Percentiles rank a stretch among this genome's conserved stretches.
These are phyloP conservation scores for Agaricus sinodeliciosus DNA, from an alignment of 768 basidiomycete genomes.

Conservation along the genomic window DNA sequence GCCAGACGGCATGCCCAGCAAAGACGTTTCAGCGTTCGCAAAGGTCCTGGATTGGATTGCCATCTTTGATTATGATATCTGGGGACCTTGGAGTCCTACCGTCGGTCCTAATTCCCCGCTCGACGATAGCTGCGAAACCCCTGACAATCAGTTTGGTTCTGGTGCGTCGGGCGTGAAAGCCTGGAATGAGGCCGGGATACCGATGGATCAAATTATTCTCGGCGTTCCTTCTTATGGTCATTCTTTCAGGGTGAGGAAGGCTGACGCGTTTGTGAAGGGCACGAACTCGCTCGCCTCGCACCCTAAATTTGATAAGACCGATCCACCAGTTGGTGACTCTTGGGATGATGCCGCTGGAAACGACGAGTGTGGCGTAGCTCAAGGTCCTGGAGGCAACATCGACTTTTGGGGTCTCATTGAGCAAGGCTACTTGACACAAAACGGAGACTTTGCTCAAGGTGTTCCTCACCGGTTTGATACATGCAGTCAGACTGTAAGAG, in stretches of 20 bases:
- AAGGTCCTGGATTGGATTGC: slow-evolving; percentile 49
- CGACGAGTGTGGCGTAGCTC: slow-evolving; percentile 52
- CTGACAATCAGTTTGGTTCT: slow-evolving; percentile 60
- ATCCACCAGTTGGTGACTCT: slow-evolving; percentile 50
- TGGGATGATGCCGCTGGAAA: slow-evolving; percentile 51
- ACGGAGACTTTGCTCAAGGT: slow-evolving; percentile 41
- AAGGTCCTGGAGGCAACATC: slow-evolving; percentile 44
- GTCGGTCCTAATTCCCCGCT: slow-evolving; percentile 88
- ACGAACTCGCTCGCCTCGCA: slow-evolving; percentile 38
- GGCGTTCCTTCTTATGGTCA: slow-evolving; percentile 85
- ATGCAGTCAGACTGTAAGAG: slow-evolving; percentile 68
- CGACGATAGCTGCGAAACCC: slow-evolving; percentile 65
- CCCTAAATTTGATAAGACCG: slow-evolving; percentile 45
- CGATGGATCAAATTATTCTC: slow-evolving; percentile 59
- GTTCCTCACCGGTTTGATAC: slow-evolving; percentile 51
- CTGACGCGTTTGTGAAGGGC: slow-evolving; percentile 36
- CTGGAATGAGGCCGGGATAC: slow-evolving; percentile 78
- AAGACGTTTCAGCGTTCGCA: slow-evolving; percentile 68
- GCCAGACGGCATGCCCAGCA: slow-evolving; percentile 46
- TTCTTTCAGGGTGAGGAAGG: slow-evolving; percentile 50
- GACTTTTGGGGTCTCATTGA: slow-evolving; percentile 63
- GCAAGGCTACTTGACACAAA: slow-evolving; percentile 43
- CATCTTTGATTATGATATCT: slow-evolving; percentile 71
- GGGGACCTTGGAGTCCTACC: slow-evolving; percentile 53
- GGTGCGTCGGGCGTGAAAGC: slow-evolving; percentile 63